These are phyloP conservation scores for Curvularia sp. DNA, from an alignment of 2,329 filamentous ascomycete species.

Conservation along the genomic window DNA sequence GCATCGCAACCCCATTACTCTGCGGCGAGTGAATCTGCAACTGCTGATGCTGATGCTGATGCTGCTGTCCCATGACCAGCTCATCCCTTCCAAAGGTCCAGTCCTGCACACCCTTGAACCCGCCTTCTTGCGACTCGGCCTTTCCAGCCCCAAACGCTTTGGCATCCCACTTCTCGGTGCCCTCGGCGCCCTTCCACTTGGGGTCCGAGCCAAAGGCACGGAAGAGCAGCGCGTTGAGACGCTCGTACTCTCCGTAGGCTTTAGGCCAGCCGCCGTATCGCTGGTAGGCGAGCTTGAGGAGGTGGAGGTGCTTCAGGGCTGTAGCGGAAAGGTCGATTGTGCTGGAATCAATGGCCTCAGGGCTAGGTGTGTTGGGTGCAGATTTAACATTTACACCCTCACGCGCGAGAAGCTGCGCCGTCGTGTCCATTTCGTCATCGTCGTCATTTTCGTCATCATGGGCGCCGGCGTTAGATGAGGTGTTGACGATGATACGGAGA, in stretches of 20 bases:
- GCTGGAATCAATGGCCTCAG: conserved; percentile 4
- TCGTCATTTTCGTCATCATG: conserved; percentile 46
- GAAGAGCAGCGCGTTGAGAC: conserved; percentile 57
- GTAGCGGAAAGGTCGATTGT: conserved; percentile 33
- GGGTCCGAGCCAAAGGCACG: conserved; percentile 45
- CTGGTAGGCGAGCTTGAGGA: conserved; percentile 52
- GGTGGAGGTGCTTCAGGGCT: conserved; percentile 49
- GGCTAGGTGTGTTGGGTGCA: conserved; percentile 9
- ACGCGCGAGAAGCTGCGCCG: conserved; percentile 47
- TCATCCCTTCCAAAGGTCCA: conserved; percentile 43
- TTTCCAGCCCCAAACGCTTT: conserved; percentile 57
- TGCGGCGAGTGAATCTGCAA: background rate
- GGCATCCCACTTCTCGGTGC: conserved; percentile 58
- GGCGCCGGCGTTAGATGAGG: conserved; percentile 15
- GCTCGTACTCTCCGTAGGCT: conserved; percentile 58
- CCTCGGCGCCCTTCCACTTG: conserved; percentile 53
- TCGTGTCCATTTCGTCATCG: conserved; percentile 48
- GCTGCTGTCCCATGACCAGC: conserved; percentile 5
- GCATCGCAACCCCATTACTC: background rate
- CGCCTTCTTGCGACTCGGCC: conserved; percentile 53
- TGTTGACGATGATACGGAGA: conserved; percentile 42
- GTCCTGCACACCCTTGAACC: conserved; percentile 41
- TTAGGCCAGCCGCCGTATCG: conserved; percentile 57
- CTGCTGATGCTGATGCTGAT: background rate
- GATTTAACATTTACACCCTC: conserved; percentile 44